These are phyloP conservation scores for Martensiomyces pterosporus DNA, from an alignment of 192 early-diverging fungal species.

Conservation along the genomic window DNA sequence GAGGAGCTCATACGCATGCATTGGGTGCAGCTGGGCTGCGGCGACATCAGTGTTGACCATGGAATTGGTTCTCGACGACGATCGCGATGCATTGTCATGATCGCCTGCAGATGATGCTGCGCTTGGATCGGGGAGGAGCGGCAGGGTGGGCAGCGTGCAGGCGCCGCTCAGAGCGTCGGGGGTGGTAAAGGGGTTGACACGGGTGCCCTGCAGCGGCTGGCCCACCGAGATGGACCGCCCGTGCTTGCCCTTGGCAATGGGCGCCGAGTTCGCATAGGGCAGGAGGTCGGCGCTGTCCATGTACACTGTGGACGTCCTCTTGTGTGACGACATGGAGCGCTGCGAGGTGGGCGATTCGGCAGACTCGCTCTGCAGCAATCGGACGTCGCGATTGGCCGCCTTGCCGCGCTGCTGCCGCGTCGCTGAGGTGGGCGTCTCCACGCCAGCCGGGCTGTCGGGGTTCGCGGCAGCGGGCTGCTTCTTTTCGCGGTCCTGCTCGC, in stretches of 20 bases:
- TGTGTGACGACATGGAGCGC: slow-evolving; percentile 5
- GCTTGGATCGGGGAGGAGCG: too few relatives aligned
- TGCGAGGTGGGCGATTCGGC: slow-evolving; percentile 4
- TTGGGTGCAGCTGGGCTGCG: slow-evolving; percentile 26
- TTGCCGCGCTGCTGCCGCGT: slow-evolving; percentile 14
- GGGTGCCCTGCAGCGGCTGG: slow-evolving; percentile 1
- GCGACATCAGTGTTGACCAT: background rate
- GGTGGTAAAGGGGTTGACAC: too few relatives aligned
- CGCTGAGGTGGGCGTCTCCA: slow-evolving; percentile 5
- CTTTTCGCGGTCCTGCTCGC: slow-evolving; percentile 31
- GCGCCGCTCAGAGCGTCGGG: too few relatives aligned
- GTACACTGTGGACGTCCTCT: slow-evolving; percentile 5
- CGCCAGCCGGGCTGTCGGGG: too few relatives aligned
- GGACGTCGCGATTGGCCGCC: background rate
- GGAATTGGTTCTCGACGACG: too few relatives aligned
- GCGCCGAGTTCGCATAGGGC: slow-evolving; percentile 43
- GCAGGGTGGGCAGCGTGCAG: too few relatives aligned
- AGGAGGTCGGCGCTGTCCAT: slow-evolving; percentile 3
- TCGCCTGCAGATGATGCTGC: background rate
- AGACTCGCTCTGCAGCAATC: slow-evolving; percentile 7
- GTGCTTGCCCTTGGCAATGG: slow-evolving; percentile 22
- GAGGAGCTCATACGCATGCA: slow-evolving; percentile 55
- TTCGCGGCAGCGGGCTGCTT: slow-evolving; percentile 12
- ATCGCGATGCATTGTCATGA: background rate
- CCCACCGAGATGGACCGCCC: slow-evolving; percentile 33